Conservation (phyloP, 345 rosid genomes). For the Carallia pectinifolia region DNA sequence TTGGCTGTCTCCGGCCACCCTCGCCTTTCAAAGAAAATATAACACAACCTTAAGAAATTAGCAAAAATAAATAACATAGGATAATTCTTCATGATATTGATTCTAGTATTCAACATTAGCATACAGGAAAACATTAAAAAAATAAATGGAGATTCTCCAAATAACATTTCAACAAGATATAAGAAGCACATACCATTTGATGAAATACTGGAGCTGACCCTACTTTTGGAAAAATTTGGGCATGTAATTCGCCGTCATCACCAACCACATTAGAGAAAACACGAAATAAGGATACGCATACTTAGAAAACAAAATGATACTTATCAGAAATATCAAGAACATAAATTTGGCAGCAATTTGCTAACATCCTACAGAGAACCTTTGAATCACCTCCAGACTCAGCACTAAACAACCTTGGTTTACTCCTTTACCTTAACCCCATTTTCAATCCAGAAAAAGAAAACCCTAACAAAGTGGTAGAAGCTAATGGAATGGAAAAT, state of each 20-base stretch:
- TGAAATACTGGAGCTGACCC: slow-evolving; percentile 95
- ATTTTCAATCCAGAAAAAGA: too few species aligned
- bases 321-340: not conserved
- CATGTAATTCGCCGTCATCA: slow-evolving; percentile 10
- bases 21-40: slow-evolving; percentile 58
- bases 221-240: slow-evolving; percentile 30
- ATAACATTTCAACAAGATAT: not conserved
- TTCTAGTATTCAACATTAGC: too few species aligned
- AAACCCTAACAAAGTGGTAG: too few species aligned
- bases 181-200: slow-evolving; percentile 74
- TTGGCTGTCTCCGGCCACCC: slow-evolving; percentile 96
- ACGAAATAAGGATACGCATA: slow-evolving; percentile 4
- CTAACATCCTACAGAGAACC: too few species aligned
- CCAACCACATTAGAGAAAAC: slow-evolving; percentile 3
- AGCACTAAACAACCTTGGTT: too few species aligned
- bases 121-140: not conserved
- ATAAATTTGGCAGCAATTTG: too few species aligned
- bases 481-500: too few species aligned
- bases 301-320: slow-evolving; percentile 5
- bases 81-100: not conserved
- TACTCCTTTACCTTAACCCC: too few species aligned
- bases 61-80: not conserved
- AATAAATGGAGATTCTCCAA: not conserved
- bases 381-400: too few species aligned
- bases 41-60: not conserved